Conservation (phyloP, 2,329 filamentous ascomycete genomes). For the Colletotrichum theobromicola region DNA sequence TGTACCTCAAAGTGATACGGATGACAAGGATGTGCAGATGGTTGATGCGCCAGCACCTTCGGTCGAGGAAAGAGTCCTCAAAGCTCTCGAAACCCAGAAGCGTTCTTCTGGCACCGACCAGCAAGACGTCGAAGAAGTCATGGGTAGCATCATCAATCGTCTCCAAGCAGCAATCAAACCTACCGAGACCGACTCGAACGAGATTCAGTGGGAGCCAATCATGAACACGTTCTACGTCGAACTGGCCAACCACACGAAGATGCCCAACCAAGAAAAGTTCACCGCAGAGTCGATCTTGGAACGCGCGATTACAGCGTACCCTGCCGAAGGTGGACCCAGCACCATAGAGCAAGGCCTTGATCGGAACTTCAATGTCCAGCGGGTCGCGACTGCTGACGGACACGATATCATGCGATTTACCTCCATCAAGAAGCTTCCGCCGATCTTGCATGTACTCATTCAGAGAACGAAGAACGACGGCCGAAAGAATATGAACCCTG, state of each 20-base stretch:
- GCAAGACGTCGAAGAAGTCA: conserved; percentile 95
- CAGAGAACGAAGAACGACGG: conserved; percentile 80
- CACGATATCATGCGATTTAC: conserved; percentile 69
- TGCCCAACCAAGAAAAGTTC: conserved; percentile 44
- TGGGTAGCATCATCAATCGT: conserved; percentile 89
- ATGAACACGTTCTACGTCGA: conserved; percentile 73
- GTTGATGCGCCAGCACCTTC: neutral
- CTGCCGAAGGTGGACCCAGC: conserved; percentile 51
- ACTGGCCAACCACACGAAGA: conserved; percentile 64
- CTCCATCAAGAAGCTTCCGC: conserved; percentile 78
- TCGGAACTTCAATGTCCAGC: conserved; percentile 81
- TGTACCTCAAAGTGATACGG: conserved; percentile 21
- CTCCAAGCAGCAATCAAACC: conserved; percentile 87
- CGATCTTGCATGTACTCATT: conserved; percentile 87
- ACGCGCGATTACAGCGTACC: conserved; percentile 65
- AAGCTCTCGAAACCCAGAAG: conserved; percentile 50
- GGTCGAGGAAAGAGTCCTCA: conserved; percentile 51
- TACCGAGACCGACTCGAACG: conserved; percentile 64
- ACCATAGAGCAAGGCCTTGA: conserved; percentile 87
- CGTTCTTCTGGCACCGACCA: conserved; percentile 67
- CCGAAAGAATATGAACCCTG: conserved; percentile 77
- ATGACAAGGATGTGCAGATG: conserved; percentile 10
- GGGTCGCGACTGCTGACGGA: conserved; percentile 45
- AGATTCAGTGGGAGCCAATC: conserved; percentile 82
- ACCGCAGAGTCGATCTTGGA: conserved; percentile 55